These are phyloP conservation scores for Aspergillus baeticus DNA, from an alignment of 495 filamentous ascomycete genomes.

Conservation along the genomic window DNA sequence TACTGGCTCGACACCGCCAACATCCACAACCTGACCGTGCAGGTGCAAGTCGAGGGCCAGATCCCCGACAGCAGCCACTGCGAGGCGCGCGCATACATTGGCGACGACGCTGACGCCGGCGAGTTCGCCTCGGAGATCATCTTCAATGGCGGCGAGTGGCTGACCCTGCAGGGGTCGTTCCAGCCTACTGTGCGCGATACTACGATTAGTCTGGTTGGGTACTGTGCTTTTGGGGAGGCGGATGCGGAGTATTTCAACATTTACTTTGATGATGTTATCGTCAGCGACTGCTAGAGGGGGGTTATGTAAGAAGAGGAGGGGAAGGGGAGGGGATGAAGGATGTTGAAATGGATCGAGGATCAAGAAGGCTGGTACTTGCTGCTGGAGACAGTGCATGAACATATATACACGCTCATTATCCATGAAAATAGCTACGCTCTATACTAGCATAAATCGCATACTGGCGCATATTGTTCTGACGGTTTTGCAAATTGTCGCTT, in stretches of 20 bases:
- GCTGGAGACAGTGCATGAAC: no score
- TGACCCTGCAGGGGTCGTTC: neutral
- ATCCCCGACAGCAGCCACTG: neutral
- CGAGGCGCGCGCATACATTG: neutral
- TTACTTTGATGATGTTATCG: neutral
- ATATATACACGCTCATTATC: no score
- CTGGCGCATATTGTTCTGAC: no score
- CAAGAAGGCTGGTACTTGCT: no score
- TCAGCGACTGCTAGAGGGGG: no score
- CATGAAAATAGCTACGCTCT: no score
- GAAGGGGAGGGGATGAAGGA: no score
- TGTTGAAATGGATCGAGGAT: no score
- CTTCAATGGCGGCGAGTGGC: neutral
- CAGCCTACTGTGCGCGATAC: neutral
- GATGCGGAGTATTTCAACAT: neutral
- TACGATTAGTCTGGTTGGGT: neutral
- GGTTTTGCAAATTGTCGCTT: no score
- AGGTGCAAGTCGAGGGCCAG: neutral
- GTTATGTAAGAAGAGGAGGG: no score
- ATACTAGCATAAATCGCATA: no score
- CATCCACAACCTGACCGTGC: neutral
- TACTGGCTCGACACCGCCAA: conserved; percentile 3
- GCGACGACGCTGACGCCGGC: neutral
- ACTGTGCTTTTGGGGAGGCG: neutral
- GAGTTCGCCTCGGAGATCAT: neutral